Percentiles rank a stretch among this genome's conserved stretches.
Conservation (phyloP, 352 stramenopile species). For the Globisporangium emineosum region DNA sequence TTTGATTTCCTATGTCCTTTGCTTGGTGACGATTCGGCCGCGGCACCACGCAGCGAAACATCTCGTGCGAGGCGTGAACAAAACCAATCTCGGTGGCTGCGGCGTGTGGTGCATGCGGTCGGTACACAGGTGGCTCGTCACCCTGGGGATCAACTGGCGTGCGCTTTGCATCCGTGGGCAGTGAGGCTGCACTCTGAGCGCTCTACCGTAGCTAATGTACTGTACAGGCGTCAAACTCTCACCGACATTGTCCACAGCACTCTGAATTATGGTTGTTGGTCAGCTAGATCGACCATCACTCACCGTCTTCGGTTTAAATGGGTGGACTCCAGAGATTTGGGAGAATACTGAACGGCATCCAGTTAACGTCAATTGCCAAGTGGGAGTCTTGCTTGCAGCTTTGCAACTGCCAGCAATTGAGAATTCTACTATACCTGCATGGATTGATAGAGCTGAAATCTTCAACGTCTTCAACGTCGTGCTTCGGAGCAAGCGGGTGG, state of each 20-base stretch:
- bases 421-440: too few relatives aligned
- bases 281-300: background rate
- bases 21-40: background rate
- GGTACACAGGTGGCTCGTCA: background rate
- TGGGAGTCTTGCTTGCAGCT: too few relatives aligned
- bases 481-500: too few relatives aligned
- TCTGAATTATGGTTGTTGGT: background rate
- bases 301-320: background rate
- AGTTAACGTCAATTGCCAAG: too few relatives aligned
- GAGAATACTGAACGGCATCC: background rate
- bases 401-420: too few relatives aligned
- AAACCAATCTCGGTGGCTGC: background rate
- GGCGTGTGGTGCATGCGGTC: too few relatives aligned
- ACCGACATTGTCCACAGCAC: too few relatives aligned
- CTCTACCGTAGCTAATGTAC: too few relatives aligned
- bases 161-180: background rate
- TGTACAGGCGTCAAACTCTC: too few relatives aligned
- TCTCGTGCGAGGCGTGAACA: background rate
- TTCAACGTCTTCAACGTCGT: too few relatives aligned
- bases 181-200: background rate
- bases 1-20: background rate
- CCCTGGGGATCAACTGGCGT: background rate
- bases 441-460: too few relatives aligned
- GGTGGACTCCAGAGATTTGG: too few relatives aligned
- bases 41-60: background rate